These are phyloP conservation scores for Ochetophila trinervis DNA, from an alignment of 306 rosid genomes.

Conservation along the genomic window DNA sequence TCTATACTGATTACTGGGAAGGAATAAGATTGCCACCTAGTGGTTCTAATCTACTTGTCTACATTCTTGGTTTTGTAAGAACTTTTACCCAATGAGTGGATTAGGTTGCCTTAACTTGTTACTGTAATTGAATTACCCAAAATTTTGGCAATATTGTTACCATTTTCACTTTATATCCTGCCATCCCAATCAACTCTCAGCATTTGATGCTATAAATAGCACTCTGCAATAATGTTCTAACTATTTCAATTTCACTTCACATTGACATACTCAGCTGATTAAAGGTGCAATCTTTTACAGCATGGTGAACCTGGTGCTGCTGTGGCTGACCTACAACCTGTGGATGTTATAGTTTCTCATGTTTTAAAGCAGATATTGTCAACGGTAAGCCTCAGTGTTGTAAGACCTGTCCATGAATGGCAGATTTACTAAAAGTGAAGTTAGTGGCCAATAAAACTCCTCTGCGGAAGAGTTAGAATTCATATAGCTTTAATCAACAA, in stretches of 20 bases:
- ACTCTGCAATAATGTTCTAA: background rate
- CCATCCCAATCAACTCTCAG: background rate
- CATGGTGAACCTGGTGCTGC: constrained; percentile 97
- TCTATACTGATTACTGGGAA: too few relatives aligned
- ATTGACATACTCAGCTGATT: constrained; percentile 19
- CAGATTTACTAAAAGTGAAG: background rate
- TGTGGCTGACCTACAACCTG: constrained; percentile 79
- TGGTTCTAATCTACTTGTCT: too few relatives aligned
- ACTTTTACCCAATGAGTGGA: too few relatives aligned
- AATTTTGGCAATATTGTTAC: too few relatives aligned
- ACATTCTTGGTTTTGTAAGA: too few relatives aligned
- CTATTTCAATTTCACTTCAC: constrained; percentile 23
- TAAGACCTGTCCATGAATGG: constrained; percentile 7
- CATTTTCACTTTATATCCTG: too few relatives aligned
- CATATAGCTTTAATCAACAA: too few relatives aligned
- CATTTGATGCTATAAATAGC: background rate
- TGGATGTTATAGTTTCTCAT: constrained; percentile 80
- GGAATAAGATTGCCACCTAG: too few relatives aligned
- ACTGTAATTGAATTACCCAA: too few relatives aligned
- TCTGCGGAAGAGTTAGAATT: too few relatives aligned
- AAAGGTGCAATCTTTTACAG: constrained; percentile 46
- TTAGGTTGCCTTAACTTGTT: too few relatives aligned
- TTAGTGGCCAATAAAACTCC: background rate
- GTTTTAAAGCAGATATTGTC: constrained; percentile 80
- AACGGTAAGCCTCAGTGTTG: constrained; percentile 48